These are phyloP conservation scores for Eucalyptus regnans DNA, from an alignment of 345 rosid genomes.

Conservation along the genomic window DNA sequence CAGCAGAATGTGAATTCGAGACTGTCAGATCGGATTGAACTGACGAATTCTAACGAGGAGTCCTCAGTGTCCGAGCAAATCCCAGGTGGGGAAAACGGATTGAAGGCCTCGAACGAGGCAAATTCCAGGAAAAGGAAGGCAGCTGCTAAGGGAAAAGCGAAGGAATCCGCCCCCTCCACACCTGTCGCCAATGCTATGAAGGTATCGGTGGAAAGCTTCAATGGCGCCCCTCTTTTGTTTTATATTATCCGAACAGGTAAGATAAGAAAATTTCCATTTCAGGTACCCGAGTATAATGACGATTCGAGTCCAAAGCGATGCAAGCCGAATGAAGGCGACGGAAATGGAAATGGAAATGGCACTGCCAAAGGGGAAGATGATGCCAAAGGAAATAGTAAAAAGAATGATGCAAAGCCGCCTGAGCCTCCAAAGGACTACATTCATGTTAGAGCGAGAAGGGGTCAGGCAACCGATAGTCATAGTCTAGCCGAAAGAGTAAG, in stretches of 20 bases:
- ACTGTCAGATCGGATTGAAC: not conserved
- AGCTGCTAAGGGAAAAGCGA: slow-evolving; percentile 14
- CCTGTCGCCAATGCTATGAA: not conserved
- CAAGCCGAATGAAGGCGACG: slow-evolving; percentile 22
- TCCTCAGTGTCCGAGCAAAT: slow-evolving; percentile 1
- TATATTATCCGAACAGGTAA: not conserved
- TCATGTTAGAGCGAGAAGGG: slow-evolving; percentile 44
- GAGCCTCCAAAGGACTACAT: slow-evolving; percentile 36
- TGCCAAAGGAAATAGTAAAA: not conserved
- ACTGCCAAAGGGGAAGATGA: slow-evolving; percentile 12
- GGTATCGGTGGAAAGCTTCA: not conserved
- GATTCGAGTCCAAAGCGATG: slow-evolving; percentile 20
- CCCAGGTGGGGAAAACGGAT: not conserved
- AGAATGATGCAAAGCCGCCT: slow-evolving; percentile 1
- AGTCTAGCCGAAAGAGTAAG: slow-evolving; percentile 94
- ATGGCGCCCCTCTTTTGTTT: not conserved
- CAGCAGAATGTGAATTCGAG: not conserved
- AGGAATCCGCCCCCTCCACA: slow-evolving; percentile 5
- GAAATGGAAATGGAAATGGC: slow-evolving; percentile 3
- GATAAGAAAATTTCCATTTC: not conserved
- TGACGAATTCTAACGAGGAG: slow-evolving; percentile 4
- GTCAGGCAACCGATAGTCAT: slow-evolving; percentile 97
- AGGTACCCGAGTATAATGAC: slow-evolving; percentile 2
- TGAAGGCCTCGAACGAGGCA: not conserved
- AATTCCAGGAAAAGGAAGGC: slow-evolving; percentile 28